Evolutionary conservation across 2,329 filamentous ascomycete genomes (phyloP), one percentile per base, ranked within the genome.

Genomic region (Coniochaeta prunicola): DNA sequence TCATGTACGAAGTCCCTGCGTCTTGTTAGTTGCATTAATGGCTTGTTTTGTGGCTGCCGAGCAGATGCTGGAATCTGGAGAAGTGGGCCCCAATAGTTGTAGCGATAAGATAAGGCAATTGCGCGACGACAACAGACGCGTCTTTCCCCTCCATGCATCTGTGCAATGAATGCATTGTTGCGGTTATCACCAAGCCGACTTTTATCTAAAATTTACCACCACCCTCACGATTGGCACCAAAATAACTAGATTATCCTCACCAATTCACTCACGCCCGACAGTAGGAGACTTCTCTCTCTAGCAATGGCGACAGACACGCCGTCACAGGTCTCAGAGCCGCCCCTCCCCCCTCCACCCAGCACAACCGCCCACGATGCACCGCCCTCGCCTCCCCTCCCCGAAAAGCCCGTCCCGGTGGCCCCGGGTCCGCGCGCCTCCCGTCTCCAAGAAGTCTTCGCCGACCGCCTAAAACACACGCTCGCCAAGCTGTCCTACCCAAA

Each of bases 371-470:
- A 12, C 24, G 4, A 7, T 21, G 21, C 40, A 26, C 65, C 68
- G 2, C 65, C 66, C 24, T 74, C 75, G 8, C 73, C 75, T 24
- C 74, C 74, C 24, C 70, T 77, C 1, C 77, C 77, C 0, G 63
- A 69, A 54, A 73, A 73, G 24, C 75, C 76, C 67, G 76, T 73
- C 12, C 68, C 76, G 33, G 69, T 72, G 48, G 73, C 77, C 0
- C 82, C 84, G 0, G 85, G 85, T 53, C 80, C 80, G 2, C 82
- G 84, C 64, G 85, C 85, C 2, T 65, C 73, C 30, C 77, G 80
- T 50, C 77, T 87, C 59, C 77, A 79, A 57, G 73, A 78, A 58
- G 74, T 85, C 34, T 85, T 84, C 67, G 74, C 75, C 58, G 71
- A 75, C 59, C 78, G 78, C 30, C 77, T 87, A 26, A 64, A 70